phyloP scores from a whole-genome alignment of 2,329 filamentous ascomycete species.

The Blastomyces parvus region DNA sequence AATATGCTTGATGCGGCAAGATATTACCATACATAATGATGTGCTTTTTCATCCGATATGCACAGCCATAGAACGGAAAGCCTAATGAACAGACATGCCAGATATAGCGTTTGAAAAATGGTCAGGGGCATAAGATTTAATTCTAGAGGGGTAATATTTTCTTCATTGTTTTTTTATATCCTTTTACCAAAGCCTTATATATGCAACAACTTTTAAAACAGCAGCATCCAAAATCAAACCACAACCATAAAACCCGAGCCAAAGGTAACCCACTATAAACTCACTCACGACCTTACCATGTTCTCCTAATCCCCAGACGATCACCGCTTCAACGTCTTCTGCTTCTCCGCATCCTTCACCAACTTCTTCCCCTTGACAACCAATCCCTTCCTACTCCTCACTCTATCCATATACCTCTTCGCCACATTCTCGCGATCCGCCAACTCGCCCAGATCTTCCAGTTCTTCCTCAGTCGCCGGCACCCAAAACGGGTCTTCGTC shows the following conservation, averaged over 20 bases:
- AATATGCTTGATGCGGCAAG: background rate
- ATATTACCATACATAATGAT: too few relatives aligned
- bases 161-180: background rate
- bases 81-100: too few relatives aligned
- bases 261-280: background rate
- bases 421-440: slow-evolving; percentile 93
- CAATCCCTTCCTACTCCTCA: slow-evolving; percentile 78
- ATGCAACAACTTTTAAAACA: background rate
- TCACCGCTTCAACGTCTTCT: slow-evolving; percentile 58
- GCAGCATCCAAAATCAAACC: background rate
- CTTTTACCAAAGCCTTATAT: background rate
- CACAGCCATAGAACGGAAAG: too few relatives aligned
- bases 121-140: background rate
- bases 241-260: background rate
- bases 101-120: too few relatives aligned
- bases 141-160: background rate
- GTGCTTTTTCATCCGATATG: too few relatives aligned
- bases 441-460: slow-evolving; percentile 90
- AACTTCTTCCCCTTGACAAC: slow-evolving; percentile 65
- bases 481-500: slow-evolving; percentile 98
- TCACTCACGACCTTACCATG: background rate
- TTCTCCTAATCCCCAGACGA: background rate
- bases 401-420: slow-evolving; percentile 88
- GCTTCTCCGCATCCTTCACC: slow-evolving; percentile 86
- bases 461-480: slow-evolving; percentile 87